Evolutionary conservation across 108 stramenopile genomes (phyloP), one percentile per base, ranked within the genome.

Genomic region (Aurantiochytrium sp.): DNA sequence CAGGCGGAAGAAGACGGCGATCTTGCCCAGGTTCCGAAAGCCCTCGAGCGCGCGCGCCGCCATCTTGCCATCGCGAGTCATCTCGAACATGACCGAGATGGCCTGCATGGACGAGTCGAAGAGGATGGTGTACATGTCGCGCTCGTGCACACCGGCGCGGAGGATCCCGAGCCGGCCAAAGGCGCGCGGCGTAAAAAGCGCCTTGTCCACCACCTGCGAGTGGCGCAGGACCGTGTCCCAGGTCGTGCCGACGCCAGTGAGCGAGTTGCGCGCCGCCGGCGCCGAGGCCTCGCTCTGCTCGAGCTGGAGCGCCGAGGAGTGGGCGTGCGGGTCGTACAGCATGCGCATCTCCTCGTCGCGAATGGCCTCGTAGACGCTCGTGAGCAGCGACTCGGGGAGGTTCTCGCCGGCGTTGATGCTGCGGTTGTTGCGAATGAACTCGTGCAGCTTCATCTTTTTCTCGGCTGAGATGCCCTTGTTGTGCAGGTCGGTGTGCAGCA

Each of bases 401-500:
- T 98, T 96, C 4, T 87, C 90, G 4, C 97, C 97, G 54, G 87
- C 96, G 91, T 98, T 96, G 81, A 97, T 96, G 24, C 95, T 96
- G 37, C 95, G 94, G 86, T 96, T 97, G 92, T 97, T 96, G 68
- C 92, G 86, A n/a, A 96, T 91, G 89, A 99, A 98, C 52, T 96
- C 95, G 31, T 97, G 95, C 17, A 95, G 87, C 34, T 96, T 97
- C 97, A 98, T 97, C 39, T 95, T 87, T 55, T 95, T 95, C 86
- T 94, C 91, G n/a, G 95, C 94, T 39, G 95, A 92, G 89, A 97
- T 96, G 69, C 89, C 94, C 32, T 95, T 94, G 86, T 96, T 96
- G 93, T 97, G 91, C 86, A 96, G 89, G 89, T 98, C 97, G 0
- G 96, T 97, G 86, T 96, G 96, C 19, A 97, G 93, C 96, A 98